phyloP scores from a whole-genome alignment of 495 filamentous ascomycete genomes.

The Parmelia sp. region DNA sequence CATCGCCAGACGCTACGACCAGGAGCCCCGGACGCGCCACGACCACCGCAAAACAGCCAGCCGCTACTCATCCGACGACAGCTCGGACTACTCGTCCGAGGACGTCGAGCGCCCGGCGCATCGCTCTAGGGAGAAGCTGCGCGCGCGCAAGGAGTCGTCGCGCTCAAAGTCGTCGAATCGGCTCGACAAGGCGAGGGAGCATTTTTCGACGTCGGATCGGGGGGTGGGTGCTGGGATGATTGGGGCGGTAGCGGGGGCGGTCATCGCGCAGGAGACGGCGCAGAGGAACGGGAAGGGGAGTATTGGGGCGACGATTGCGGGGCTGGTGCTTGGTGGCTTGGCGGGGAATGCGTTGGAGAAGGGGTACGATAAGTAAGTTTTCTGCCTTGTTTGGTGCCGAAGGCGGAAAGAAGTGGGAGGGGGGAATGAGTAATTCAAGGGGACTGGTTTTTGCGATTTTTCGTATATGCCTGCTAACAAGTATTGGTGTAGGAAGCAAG shows the following conservation, averaged over 20 bases:
- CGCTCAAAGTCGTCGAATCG: neutral
- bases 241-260: neutral
- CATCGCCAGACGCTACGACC: constrained; percentile 1
- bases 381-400: neutral
- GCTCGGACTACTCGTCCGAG: neutral
- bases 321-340: constrained; percentile 8
- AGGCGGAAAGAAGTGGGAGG: neutral
- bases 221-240: constrained; percentile 4
- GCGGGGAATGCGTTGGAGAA: constrained; percentile 12
- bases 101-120: constrained; percentile 7
- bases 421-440: neutral
- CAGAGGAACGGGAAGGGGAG: constrained; percentile 9
- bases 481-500: neutral
- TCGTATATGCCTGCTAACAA: neutral
- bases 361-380: constrained; percentile 6
- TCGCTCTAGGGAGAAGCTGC: neutral
- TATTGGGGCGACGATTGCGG: constrained; percentile 12
- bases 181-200: constrained; percentile 1
- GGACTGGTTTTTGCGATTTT: neutral
- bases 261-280: constrained; percentile 9
- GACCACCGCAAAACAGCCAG: neutral
- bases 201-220: neutral
- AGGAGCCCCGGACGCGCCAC: neutral
- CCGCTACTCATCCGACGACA: neutral
- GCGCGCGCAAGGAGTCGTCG: neutral